phyloP scores from a whole-genome alignment of 208 protist genomes.

The Porcisia hertigi region DNA sequence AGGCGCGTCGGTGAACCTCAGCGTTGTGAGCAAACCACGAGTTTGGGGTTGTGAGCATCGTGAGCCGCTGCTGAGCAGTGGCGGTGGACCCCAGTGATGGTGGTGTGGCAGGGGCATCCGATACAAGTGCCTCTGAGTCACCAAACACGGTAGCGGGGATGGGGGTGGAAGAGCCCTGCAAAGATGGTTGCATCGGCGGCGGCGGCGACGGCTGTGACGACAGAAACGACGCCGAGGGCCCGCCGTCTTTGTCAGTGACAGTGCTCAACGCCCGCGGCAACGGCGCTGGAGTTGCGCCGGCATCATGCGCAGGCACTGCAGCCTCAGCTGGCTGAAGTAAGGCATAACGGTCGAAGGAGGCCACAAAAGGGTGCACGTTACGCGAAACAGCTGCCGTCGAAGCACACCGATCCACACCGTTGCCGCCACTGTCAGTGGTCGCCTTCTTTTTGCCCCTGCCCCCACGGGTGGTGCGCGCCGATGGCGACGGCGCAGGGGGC shows the following conservation, averaged over 20 bases:
- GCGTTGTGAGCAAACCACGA: conserved; percentile 42
- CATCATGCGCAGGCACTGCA: background rate
- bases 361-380: conserved; percentile 19
- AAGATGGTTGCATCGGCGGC: background rate
- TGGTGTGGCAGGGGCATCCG: background rate
- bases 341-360: conserved; percentile 34
- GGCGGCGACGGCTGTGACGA: background rate
- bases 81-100: background rate
- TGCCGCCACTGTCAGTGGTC: background rate
- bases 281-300: background rate
- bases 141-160: background rate
- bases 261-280: background rate
- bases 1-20: conserved; percentile 36
- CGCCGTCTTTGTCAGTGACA: background rate
- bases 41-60: conserved; percentile 14
- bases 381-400: background rate
- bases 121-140: background rate
- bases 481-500: background rate
- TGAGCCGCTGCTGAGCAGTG: conserved; percentile 13
- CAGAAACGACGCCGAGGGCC: background rate
- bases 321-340: conserved; percentile 8
- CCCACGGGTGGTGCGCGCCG: background rate
- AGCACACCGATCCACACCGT: background rate
- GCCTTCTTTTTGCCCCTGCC: background rate
- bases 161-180: background rate